Evolutionary conservation across 2,329 filamentous ascomycete genomes (phyloP), one percentile per base, ranked within the genome.

Genomic region (Teratosphaeriaceae sp.): DNA sequence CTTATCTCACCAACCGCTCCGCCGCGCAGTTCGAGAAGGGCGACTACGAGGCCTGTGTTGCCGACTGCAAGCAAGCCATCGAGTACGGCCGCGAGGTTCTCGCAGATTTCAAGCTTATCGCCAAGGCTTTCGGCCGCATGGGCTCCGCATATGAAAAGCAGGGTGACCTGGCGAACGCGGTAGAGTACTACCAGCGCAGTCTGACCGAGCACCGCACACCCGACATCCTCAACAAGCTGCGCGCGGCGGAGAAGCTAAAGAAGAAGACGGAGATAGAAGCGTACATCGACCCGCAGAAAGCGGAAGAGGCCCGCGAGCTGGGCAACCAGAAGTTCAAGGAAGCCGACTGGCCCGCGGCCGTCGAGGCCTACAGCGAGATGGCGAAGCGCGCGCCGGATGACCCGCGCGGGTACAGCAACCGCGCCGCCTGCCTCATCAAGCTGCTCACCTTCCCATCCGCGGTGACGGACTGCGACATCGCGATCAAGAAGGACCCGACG

Each of bases 311-410:
- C 12, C 88, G 92, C 54, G 87, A 95, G 65, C 81, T 94, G 46
- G 92, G 92, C 34, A 96, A 96, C 70, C 80, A 86, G 67, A 94
- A 94, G 69, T 98, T 98, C 78, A 97, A 97, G 75, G 88, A 88
- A 58, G 83, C 79, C 23, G 89, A 98, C 68, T 97, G 89, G 85
- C 90, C 92, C 9, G 92, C 79, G 41, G 92, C 92, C 8, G 89
- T 98, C 21, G 88, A 88, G 34, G 88, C 90, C 1, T 98, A 98
- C 73, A 80, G 75, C 1, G 92, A 98, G 72, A 96, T 97, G 89
- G 85, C 85, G 67, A 96, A 96, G 78, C 88, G 92, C 45, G 84
- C 88, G 0, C 92, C 94, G 5, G 78, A 94, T 1, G 92, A 98
- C 62, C 84, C 92, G 30, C 83, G 94, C 56, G 90, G 92, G 33